Percentiles rank a stretch among this genome's conserved stretches.
These are phyloP conservation scores for Mycena metata DNA, from an alignment of 768 basidiomycete genomes.

Conservation along the genomic window DNA sequence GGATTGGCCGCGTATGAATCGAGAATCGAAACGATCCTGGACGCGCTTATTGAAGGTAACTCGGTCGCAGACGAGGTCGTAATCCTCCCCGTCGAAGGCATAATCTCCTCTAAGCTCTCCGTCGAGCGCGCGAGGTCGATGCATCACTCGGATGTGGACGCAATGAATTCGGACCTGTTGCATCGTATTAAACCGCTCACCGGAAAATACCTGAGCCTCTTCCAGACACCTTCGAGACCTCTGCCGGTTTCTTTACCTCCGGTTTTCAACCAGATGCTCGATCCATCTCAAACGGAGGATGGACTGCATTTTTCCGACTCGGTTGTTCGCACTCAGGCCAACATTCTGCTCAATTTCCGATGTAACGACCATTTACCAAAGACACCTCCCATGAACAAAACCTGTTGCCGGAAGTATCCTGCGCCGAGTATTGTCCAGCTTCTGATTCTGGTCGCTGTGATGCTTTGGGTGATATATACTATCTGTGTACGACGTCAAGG, in stretches of 20 bases:
- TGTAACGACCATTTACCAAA: conserved; percentile 83
- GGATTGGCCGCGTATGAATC: conserved; percentile 85
- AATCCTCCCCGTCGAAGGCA: conserved; percentile 82
- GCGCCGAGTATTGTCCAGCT: conserved; percentile 69
- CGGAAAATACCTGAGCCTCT: conserved; percentile 25
- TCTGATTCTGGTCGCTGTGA: conserved; percentile 60
- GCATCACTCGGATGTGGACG: conserved; percentile 83
- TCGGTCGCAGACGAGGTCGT: conserved; percentile 80
- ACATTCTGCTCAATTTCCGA: conserved; percentile 81
- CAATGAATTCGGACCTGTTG: conserved; percentile 89
- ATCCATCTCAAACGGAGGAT: conserved; percentile 81
- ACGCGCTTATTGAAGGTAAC: conserved; percentile 56
- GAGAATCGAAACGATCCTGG: conserved; percentile 77
- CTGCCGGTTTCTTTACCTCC: conserved; percentile 71
- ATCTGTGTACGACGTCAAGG: conserved; percentile 38
- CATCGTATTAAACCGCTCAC: conserved; percentile 68
- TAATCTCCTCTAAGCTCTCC: conserved; percentile 76
- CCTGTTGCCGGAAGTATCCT: conserved; percentile 86
- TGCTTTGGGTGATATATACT: conserved; percentile 67
- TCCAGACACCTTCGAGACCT: conserved; percentile 37
- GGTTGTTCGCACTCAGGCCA: conserved; percentile 77
- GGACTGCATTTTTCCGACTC: conserved; percentile 84
- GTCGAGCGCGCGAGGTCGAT: conserved; percentile 76
- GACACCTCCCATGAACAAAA: conserved; percentile 76
- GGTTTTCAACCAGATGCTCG: conserved; percentile 86